These are phyloP conservation scores for Tripterygium wilfordii DNA, from an alignment of 177 flowering plant species.

Conservation along the genomic window DNA sequence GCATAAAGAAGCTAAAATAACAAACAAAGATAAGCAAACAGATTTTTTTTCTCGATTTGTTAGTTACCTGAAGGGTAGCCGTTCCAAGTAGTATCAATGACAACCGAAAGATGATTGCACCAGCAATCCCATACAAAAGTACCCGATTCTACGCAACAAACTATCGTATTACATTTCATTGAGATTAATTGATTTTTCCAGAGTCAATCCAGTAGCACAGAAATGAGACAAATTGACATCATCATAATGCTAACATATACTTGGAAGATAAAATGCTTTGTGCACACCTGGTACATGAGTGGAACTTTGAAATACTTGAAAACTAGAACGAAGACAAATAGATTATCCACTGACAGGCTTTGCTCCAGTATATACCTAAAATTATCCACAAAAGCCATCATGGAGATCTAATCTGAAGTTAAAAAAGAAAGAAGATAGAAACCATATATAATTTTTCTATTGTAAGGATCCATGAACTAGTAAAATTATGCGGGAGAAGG, in stretches of 20 bases:
- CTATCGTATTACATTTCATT: too few species aligned
- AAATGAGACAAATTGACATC: neutral
- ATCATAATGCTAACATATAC: neutral
- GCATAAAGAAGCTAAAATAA: neutral
- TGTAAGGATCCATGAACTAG: too few species aligned
- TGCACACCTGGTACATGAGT: constrained; percentile 60
- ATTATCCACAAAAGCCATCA: constrained; percentile 3
- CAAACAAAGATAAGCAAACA: neutral
- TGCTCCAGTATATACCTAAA: constrained; percentile 90
- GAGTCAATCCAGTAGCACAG: too few species aligned
- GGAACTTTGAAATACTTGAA: constrained; percentile 98
- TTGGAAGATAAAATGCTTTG: neutral
- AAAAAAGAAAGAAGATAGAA: constrained; percentile 2
- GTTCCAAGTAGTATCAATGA: constrained; percentile 84
- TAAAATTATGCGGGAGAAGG: too few species aligned
- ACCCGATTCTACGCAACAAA: constrained; percentile 59
- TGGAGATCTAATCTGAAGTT: neutral
- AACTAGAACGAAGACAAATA: constrained; percentile 86
- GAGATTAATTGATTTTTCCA: too few species aligned
- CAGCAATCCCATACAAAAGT: constrained; percentile 94
- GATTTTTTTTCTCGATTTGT: neutral
- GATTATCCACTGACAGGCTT: constrained; percentile 94
- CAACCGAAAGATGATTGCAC: constrained; percentile 83
- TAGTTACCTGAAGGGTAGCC: constrained; percentile 82
- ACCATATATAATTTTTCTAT: too few species aligned